A percentile compares a stretch with the other conserved stretches of the same genome.
phyloP scores from a whole-genome alignment of 352 stramenopile genomes.

The Peronospora belbahrii region DNA sequence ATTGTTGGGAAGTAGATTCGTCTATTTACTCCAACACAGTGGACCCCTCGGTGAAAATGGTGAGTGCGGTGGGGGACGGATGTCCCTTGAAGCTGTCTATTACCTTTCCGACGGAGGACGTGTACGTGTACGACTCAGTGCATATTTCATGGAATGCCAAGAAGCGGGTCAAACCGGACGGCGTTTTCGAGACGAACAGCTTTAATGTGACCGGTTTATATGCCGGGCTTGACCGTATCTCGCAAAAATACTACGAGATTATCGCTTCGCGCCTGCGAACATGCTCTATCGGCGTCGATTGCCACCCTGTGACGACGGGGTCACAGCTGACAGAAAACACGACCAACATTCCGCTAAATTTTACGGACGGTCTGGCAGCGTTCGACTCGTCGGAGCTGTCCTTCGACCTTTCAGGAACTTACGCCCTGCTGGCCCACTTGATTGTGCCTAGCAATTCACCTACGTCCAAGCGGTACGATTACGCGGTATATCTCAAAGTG shows the following conservation, averaged over 20 bases:
- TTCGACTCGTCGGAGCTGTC: conserved; percentile 54
- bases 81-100: conserved; percentile 52
- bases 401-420: conserved; percentile 39
- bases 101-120: conserved; percentile 27
- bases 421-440: conserved; percentile 54
- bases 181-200: conserved; percentile 31
- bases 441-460: conserved; percentile 42
- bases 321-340: conserved; percentile 40
- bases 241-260: conserved; percentile 44
- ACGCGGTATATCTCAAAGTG: conserved; percentile 47
- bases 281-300: conserved; percentile 37
- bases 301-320: conserved; percentile 42
- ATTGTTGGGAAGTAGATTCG: conserved; percentile 51
- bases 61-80: conserved; percentile 31
- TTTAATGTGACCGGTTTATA: conserved; percentile 42
- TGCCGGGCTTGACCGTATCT: conserved; percentile 41
- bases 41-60: conserved; percentile 32
- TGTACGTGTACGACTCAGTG: conserved; percentile 54
- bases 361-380: conserved; percentile 32
- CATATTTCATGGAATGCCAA: conserved; percentile 61
- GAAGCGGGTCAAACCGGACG: conserved; percentile 28
- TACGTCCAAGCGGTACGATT: conserved; percentile 51
- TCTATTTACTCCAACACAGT: conserved; percentile 47
- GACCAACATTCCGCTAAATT: conserved; percentile 47
- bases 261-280: conserved; percentile 47